phyloP scores from a whole-genome alignment of 1,139 yeast genomes.

The Kodamaea alishanica region DNA sequence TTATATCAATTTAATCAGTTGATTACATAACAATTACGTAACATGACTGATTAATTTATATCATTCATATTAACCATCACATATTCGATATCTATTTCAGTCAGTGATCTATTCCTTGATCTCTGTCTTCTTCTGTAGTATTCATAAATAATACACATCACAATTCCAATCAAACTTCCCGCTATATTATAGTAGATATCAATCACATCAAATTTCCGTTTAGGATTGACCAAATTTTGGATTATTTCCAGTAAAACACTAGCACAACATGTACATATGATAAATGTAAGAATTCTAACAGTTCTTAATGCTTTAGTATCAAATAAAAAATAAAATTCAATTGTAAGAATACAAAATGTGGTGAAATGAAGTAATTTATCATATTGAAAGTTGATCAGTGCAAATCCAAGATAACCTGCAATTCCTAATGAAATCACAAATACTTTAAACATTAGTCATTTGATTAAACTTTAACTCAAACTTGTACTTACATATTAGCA shows the following conservation, averaged over 20 bases:
- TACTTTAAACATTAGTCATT: constrained; percentile 7
- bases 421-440: constrained; percentile 18
- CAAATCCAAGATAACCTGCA: constrained; percentile 51
- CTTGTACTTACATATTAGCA: constrained; percentile 24
- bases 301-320: constrained; percentile 40
- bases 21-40: too few species aligned
- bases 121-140: too few species aligned
- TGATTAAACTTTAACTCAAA: background rate
- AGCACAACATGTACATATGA: constrained; percentile 43
- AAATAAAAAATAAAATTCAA: constrained; percentile 53
- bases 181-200: constrained; percentile 46
- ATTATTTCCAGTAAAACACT: constrained; percentile 52
- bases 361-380: constrained; percentile 53
- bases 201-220: constrained; percentile 43
- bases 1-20: too few species aligned
- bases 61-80: too few species aligned
- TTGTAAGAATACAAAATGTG: constrained; percentile 48
- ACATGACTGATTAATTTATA: too few species aligned
- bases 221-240: constrained; percentile 37
- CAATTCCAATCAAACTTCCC: constrained; percentile 33
- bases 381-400: constrained; percentile 42
- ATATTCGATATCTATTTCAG: too few species aligned
- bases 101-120: too few species aligned
- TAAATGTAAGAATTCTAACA: constrained; percentile 39
- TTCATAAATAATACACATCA: constrained; percentile 7